Conservation (phyloP, 2,329 filamentous ascomycete genomes). For the Claviceps cyperi region DNA sequence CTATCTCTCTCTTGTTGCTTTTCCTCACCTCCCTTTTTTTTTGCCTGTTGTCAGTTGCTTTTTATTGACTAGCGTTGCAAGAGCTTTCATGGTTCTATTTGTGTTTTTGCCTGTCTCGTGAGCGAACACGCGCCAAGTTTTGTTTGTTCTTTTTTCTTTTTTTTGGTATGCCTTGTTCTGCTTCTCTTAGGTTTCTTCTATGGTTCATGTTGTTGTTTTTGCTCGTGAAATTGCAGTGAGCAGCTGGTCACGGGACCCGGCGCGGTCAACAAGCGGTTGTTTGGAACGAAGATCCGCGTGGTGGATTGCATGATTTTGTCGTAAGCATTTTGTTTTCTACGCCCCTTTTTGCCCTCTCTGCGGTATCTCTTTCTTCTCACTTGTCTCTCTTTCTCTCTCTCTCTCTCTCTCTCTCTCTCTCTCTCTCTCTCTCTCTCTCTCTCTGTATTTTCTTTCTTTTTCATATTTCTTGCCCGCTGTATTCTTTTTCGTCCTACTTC, state of each 20-base stretch:
- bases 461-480: neutral
- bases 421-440: neutral
- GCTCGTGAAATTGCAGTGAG: neutral
- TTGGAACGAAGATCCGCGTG: neutral
- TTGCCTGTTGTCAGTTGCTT: neutral
- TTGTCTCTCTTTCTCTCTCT: too few relatives aligned
- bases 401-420: neutral
- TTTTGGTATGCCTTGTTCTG: neutral
- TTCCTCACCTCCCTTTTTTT: neutral
- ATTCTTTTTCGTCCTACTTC: neutral
- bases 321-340: neutral
- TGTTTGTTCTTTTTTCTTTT: neutral
- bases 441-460: neutral
- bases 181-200: too few relatives aligned
- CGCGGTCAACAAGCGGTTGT: conserved; percentile 1
- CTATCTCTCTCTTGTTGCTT: neutral
- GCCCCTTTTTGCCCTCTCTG: neutral
- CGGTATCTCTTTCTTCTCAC: neutral
- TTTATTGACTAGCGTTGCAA: neutral
- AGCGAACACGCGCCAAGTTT: neutral
- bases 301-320: neutral
- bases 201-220: neutral
- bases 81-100: neutral
- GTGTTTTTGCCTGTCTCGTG: neutral
- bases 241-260: neutral